phyloP scores from a whole-genome alignment of 495 filamentous ascomycete genomes.

The Tuber brumale region DNA sequence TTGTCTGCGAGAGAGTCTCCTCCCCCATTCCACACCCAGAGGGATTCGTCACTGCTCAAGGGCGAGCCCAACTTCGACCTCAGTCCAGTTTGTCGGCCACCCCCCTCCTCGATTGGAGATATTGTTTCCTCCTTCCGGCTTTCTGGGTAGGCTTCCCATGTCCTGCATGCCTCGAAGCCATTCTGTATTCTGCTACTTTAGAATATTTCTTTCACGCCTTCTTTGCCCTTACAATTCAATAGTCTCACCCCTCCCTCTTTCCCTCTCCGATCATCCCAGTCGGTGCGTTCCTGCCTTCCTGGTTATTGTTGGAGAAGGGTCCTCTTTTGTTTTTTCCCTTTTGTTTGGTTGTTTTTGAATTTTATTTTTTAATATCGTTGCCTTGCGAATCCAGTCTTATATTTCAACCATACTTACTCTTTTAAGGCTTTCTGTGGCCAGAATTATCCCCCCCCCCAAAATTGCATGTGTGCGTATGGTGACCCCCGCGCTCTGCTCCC shows the following conservation, averaged over 20 bases:
- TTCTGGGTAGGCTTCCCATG: conserved; percentile 38
- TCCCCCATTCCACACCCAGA: conserved; percentile 23
- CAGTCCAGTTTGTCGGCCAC: conserved; percentile 20
- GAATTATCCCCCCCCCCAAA: not conserved
- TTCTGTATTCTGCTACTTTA: conserved; percentile 22
- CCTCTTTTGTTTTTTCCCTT: conserved; percentile 18
- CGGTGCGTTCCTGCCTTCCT: conserved; percentile 12
- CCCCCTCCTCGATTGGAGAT: conserved; percentile 25
- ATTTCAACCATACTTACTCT: conserved; percentile 33
- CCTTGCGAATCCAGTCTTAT: conserved; percentile 22
- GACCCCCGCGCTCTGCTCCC: conserved; percentile 32
- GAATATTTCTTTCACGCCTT: conserved; percentile 7
- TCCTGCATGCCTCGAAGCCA: conserved; percentile 30
- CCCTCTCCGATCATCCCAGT: conserved; percentile 9
- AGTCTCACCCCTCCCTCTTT: conserved; percentile 18
- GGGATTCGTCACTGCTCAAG: conserved; percentile 14
- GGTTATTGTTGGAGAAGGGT: conserved; percentile 18
- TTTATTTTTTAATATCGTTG: conserved; percentile 29
- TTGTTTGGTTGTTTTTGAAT: conserved; percentile 25
- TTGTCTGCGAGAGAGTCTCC: not conserved
- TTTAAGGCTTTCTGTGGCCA: conserved; percentile 1
- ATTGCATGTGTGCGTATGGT: conserved; percentile 14
- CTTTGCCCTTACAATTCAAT: conserved; percentile 23
- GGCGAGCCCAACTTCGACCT: not conserved
- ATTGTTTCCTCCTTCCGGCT: conserved; percentile 37